Evolutionary conservation across 2,329 filamentous ascomycete species (phyloP).

Genomic region (Alternaria viburni): DNA sequence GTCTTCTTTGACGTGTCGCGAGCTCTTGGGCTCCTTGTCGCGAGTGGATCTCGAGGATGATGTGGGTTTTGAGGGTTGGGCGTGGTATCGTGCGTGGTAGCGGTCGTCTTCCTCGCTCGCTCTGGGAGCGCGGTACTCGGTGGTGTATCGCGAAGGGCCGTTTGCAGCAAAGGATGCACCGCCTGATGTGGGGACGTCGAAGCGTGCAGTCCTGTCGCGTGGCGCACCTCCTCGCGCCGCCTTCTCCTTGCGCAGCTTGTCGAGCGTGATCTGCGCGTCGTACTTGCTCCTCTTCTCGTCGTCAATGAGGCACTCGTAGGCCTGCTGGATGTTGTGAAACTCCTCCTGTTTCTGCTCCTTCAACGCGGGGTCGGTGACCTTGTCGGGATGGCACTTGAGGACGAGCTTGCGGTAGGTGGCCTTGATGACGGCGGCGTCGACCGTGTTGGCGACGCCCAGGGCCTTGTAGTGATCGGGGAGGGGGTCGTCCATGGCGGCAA

Average conservation of each 20-base stretch:
- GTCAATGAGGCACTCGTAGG: slow-evolving; percentile 88
- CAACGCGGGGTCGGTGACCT: slow-evolving; percentile 77
- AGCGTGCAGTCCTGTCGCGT: slow-evolving; percentile 42
- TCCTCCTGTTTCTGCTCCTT: slow-evolving; percentile 82
- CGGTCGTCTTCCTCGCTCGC: slow-evolving; percentile 41
- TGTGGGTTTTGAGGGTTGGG: slow-evolving; percentile 39
- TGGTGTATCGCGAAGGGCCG: slow-evolving; percentile 31
- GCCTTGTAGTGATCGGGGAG: slow-evolving; percentile 79
- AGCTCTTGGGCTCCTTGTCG: slow-evolving; percentile 36
- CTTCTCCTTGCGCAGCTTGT: slow-evolving; percentile 66
- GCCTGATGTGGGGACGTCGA: slow-evolving; percentile 40
- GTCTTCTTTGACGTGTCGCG: slow-evolving; percentile 43
- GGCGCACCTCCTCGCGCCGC: slow-evolving; percentile 46
- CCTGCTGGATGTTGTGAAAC: slow-evolving; percentile 90
- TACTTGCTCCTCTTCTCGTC: slow-evolving; percentile 75
- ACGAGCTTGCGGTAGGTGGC: slow-evolving; percentile 84
- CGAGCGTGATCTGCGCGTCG: slow-evolving; percentile 74
- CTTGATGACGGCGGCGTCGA: slow-evolving; percentile 74
- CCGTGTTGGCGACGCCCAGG: slow-evolving; percentile 75
- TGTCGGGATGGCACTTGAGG: slow-evolving; percentile 89
- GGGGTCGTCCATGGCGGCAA: slow-evolving; percentile 57
- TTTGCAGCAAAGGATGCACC: slow-evolving; percentile 30
- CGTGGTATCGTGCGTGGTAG: slow-evolving; percentile 49
- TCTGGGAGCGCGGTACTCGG: slow-evolving; percentile 42
- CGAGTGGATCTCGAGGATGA: slow-evolving; percentile 32